These are phyloP conservation scores for Trametes sanguinea DNA, from an alignment of 768 basidiomycete species.

Conservation along the genomic window DNA sequence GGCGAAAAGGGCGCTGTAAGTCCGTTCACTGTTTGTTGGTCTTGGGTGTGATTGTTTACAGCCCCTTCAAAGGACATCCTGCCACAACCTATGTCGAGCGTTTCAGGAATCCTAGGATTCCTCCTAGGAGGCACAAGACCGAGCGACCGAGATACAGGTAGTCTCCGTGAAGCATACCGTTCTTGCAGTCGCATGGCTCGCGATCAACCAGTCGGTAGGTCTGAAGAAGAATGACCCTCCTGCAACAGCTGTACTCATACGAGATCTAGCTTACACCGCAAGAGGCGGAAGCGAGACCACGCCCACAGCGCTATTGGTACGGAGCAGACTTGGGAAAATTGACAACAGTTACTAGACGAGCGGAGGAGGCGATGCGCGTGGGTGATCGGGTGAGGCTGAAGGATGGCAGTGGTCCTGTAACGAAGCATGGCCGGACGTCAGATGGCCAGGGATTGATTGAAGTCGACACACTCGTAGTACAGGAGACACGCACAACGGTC, in stretches of 20 bases:
- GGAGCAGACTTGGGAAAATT: slow-evolving; percentile 65
- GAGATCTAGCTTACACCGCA: slow-evolving; percentile 56
- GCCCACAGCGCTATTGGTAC: slow-evolving; percentile 78
- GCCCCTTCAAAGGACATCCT: slow-evolving; percentile 59
- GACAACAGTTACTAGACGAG: slow-evolving; percentile 58
- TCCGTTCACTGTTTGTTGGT: slow-evolving; percentile 6
- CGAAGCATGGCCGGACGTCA: slow-evolving; percentile 59
- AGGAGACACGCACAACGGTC: slow-evolving; percentile 68
- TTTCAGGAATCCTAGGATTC: slow-evolving; percentile 48
- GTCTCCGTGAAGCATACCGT: slow-evolving; percentile 74
- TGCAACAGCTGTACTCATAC: background rate
- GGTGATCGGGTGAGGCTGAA: slow-evolving; percentile 73
- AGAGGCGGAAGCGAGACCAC: slow-evolving; percentile 54
- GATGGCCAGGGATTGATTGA: slow-evolving; percentile 49
- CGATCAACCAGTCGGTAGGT: slow-evolving; percentile 80
- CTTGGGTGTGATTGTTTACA: slow-evolving; percentile 6
- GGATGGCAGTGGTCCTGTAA: slow-evolving; percentile 50
- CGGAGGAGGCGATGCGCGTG: slow-evolving; percentile 67
- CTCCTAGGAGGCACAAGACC: slow-evolving; percentile 47
- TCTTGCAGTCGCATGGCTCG: slow-evolving; percentile 83
- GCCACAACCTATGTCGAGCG: slow-evolving; percentile 49
- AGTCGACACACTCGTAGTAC: slow-evolving; percentile 62
- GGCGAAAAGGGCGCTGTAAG: slow-evolving; percentile 77
- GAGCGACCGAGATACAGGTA: slow-evolving; percentile 58
- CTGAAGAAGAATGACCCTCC: background rate